Evolutionary conservation across 495 filamentous ascomycete species (phyloP).

Genomic region (Hyphodiscus hymeniophilus): DNA sequence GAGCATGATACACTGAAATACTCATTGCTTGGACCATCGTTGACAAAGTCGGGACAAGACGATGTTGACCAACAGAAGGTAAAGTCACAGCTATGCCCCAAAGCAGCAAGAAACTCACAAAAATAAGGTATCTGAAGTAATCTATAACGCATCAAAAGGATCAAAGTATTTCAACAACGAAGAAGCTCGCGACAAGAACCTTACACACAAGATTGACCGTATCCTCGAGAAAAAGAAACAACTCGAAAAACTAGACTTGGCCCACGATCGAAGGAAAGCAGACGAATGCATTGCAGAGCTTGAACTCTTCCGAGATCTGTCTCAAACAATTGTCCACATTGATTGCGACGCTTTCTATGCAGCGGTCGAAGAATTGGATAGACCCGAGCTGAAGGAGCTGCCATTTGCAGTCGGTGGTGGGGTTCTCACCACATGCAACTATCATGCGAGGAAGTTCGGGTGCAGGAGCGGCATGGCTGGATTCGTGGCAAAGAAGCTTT

Average conservation of each 20-base stretch:
- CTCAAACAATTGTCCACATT: constrained; percentile 78
- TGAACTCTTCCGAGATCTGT: constrained; percentile 70
- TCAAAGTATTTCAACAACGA: constrained; percentile 97
- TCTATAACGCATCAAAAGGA: constrained; percentile 93
- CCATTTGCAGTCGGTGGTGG: constrained; percentile 88
- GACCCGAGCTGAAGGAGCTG: constrained; percentile 78
- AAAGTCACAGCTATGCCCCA: background rate
- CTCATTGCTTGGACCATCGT: constrained; percentile 78
- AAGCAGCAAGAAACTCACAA: constrained; percentile 25
- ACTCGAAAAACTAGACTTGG: constrained; percentile 69
- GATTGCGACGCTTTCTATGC: constrained; percentile 99
- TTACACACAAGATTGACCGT: constrained; percentile 80
- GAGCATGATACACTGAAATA: constrained; percentile 43
- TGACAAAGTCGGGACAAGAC: constrained; percentile 93
- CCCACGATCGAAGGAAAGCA: constrained; percentile 60
- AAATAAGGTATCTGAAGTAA: constrained; percentile 73
- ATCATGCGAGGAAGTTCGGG: constrained; percentile 81
- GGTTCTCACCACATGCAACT: constrained; percentile 93
- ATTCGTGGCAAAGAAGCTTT: constrained; percentile 92
- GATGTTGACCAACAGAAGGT: constrained; percentile 80
- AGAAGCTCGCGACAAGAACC: constrained; percentile 67
- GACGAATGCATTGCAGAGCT: constrained; percentile 78
- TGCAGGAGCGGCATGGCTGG: constrained; percentile 91
- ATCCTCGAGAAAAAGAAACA: constrained; percentile 69
- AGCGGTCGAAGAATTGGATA: constrained; percentile 85